phyloP scores from a whole-genome alignment of 1,284 basidiomycete species.

The Ustilago shanxiensis region DNA sequence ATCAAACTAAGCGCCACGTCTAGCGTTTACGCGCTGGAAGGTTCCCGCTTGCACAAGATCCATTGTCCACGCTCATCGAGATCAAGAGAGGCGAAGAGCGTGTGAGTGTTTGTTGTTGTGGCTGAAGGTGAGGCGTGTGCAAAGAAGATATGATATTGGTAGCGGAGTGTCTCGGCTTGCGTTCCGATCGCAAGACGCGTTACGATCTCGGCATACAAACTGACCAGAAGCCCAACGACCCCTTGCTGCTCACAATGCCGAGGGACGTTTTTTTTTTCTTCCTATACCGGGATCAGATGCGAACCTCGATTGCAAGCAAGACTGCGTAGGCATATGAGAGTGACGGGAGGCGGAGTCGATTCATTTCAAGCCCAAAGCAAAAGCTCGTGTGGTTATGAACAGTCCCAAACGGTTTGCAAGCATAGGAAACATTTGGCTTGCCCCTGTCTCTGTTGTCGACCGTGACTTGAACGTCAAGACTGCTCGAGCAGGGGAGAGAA shows the following conservation, averaged over 20 bases:
- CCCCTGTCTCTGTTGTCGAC: not conserved
- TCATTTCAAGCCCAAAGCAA: not conserved
- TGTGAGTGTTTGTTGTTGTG: not conserved
- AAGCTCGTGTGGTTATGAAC: too few species aligned
- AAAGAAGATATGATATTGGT: not conserved
- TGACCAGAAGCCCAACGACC: not conserved
- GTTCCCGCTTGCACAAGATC: not conserved
- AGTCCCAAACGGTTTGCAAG: too few species aligned
- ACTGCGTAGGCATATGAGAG: too few species aligned
- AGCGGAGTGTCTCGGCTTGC: slow-evolving; percentile 1
- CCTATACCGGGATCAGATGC: too few species aligned
- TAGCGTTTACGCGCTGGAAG: not conserved
- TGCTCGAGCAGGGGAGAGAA: not conserved
- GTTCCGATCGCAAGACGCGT: slow-evolving; percentile 5
- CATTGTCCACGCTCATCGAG: slow-evolving; percentile 6
- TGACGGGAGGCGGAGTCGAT: too few species aligned
- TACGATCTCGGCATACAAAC: not conserved
- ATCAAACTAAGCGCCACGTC: not conserved
- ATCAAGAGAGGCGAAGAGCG: not conserved
- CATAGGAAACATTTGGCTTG: not conserved
- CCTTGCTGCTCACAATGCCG: slow-evolving; percentile 1
- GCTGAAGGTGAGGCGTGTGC: not conserved
- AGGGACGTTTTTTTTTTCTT: not conserved
- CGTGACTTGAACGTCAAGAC: not conserved
- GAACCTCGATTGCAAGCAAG: too few species aligned